Evolutionary conservation across 352 stramenopile genomes (phyloP).

Genomic region (Pythium brachiatum): DNA sequence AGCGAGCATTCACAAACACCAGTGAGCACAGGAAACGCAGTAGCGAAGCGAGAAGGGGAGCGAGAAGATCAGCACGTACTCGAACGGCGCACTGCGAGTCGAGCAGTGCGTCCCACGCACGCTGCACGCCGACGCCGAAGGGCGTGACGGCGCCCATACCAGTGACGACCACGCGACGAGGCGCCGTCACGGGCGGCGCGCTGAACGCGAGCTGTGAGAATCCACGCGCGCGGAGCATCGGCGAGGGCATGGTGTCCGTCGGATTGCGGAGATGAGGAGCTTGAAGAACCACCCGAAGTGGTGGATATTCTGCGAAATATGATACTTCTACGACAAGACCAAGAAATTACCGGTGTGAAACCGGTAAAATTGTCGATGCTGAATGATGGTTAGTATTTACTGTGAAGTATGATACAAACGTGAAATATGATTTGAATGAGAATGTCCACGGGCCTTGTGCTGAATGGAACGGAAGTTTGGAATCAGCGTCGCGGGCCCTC

Average conservation of each 20-base stretch:
- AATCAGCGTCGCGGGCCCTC: too few relatives aligned
- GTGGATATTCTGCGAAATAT: not conserved
- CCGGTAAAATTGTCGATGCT: too few relatives aligned
- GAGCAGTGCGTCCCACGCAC: conserved; percentile 83
- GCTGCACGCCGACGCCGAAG: conserved; percentile 81
- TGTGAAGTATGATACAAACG: too few relatives aligned
- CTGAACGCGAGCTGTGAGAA: conserved; percentile 69
- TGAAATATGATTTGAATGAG: too few relatives aligned
- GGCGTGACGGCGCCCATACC: conserved; percentile 90
- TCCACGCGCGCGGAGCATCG: conserved; percentile 23
- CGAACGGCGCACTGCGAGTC: conserved; percentile 72
- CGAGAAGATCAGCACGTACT: conserved; percentile 25
- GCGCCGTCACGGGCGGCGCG: conserved; percentile 50
- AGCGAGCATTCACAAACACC: not conserved
- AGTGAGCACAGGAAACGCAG: too few relatives aligned
- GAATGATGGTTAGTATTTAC: too few relatives aligned
- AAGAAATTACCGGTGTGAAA: too few relatives aligned
- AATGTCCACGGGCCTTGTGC: too few relatives aligned
- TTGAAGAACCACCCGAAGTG: conserved; percentile 12
- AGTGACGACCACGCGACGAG: conserved; percentile 89
- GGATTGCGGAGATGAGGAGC: not conserved
- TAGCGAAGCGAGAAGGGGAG: too few relatives aligned
- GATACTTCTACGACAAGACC: too few relatives aligned
- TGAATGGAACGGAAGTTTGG: too few relatives aligned
- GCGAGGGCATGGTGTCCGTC: not conserved